A percentile compares a stretch with the other conserved stretches of the same genome.
Evolutionary conservation across 2,329 filamentous ascomycete species (phyloP).

Genomic region (Colletotrichum endophyticum): DNA sequence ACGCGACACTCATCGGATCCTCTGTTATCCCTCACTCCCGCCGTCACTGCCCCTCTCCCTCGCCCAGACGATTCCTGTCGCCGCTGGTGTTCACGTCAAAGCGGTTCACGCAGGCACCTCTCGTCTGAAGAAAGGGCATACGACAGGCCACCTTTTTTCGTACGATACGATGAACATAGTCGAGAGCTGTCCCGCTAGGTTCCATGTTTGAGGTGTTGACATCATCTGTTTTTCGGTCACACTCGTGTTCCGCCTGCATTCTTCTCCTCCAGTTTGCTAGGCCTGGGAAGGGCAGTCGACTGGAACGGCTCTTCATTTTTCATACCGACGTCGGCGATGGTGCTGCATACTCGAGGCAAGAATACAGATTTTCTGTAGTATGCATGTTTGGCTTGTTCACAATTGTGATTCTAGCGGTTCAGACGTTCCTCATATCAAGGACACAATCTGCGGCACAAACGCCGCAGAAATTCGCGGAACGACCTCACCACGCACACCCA

Average conservation of each 20-base stretch:
- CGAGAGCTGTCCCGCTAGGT: neutral
- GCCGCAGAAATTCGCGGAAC: too few species aligned
- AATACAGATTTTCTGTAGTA: neutral
- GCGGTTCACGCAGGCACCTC: neutral
- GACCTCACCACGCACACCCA: too few species aligned
- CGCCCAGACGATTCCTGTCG: neutral
- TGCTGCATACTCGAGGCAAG: neutral
- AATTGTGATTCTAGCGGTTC: neutral
- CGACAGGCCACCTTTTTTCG: neutral
- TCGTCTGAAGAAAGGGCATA: neutral
- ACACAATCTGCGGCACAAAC: too few species aligned
- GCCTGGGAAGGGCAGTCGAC: neutral
- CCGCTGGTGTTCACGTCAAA: neutral
- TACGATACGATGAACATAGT: neutral
- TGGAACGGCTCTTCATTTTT: accelerated
- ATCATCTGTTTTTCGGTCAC: neutral
- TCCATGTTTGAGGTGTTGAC: neutral
- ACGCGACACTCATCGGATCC: neutral
- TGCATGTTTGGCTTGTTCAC: neutral
- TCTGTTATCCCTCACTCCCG: neutral
- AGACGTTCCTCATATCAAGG: too few species aligned
- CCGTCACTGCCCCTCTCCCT: neutral
- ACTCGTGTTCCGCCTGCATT: accelerated
- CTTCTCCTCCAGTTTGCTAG: too few species aligned
- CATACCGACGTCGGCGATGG: neutral